phyloP scores from a whole-genome alignment of 495 filamentous ascomycete genomes.

The Elaphomyces granulatus region DNA sequence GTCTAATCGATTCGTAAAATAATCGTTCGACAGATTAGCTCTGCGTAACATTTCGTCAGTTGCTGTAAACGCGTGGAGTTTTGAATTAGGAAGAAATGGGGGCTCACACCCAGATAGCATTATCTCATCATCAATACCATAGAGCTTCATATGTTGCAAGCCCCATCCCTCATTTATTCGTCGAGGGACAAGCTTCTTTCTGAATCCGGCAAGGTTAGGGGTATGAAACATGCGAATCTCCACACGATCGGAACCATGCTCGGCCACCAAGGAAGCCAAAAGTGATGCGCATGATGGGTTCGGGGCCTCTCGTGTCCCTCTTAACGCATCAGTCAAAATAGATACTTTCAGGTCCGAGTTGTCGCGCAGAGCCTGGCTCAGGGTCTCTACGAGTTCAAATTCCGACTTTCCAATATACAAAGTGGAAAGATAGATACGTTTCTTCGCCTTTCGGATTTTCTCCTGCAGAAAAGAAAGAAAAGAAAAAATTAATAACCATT shows the following conservation, averaged over 20 bases:
- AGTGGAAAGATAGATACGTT: conserved; percentile 79
- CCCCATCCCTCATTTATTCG: conserved; percentile 98
- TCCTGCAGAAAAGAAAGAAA: too few relatives aligned
- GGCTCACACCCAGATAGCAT: conserved; percentile 68
- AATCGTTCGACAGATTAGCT: conserved; percentile 85
- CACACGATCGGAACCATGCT: conserved; percentile 76
- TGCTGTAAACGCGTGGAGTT: too few relatives aligned
- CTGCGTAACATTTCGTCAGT: conserved; percentile 20
- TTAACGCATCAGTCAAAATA: conserved; percentile 82
- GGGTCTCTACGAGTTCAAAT: conserved; percentile 67
- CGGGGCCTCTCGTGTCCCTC: conserved; percentile 84
- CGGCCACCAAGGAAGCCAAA: conserved; percentile 60
- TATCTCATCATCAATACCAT: conserved; percentile 90
- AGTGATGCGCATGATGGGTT: conserved; percentile 82
- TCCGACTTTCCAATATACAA: conserved; percentile 94
- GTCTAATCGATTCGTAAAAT: conserved; percentile 93
- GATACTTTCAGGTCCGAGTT: conserved; percentile 73
- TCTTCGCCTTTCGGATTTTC: conserved; percentile 67
- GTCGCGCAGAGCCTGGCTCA: conserved; percentile 62
- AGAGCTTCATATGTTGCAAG: conserved; percentile 98
- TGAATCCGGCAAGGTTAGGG: conserved; percentile 78
- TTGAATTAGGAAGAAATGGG: background rate
- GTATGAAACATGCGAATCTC: conserved; percentile 97
- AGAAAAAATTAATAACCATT: too few relatives aligned
- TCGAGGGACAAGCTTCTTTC: conserved; percentile 69